Evolutionary conservation across 2,329 filamentous ascomycete genomes (phyloP), one percentile per base, ranked within the genome.

Genomic region (Colletotrichum eremochloae): DNA sequence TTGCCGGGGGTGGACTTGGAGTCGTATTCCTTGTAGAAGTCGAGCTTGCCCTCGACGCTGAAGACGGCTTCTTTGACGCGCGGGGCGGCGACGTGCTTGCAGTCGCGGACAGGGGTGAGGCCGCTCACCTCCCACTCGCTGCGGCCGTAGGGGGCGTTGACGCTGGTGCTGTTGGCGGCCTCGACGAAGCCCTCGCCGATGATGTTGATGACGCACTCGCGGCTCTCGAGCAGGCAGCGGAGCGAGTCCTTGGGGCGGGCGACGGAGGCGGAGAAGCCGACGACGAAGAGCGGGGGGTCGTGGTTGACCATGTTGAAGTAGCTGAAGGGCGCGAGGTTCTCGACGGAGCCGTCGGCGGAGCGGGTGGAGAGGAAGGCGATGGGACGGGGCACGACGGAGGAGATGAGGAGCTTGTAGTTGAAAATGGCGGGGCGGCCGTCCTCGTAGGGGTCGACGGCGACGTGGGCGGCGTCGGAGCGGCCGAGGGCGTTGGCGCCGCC

Each of bases 361-460:
- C 82, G 79, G 12, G 90, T 89, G 72, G 86, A 89, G 42, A 91
- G 79, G 80, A 92, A 89, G 64, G 88, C 90, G 78, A 98, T 92
- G 15, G 96, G 96, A 15, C 96, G 90, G 1, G 96, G 96, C 20
- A 95, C 88, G 75, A 98, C 90, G 74, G 90, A 91, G 24, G 91
- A 93, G 81, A 98, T 97, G 73, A 98, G 86, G 18, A 98, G 89
- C 83, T 97, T 97, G 88, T 98, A 98, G 87, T 98, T 98, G 83
- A 89, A 90, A 1, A 85, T 83, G 0, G 89, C 83, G 0, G 90
- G 87, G 0, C 95, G 89, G 42, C 91, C 93, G 38, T 90, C 84
- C 68, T 87, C 92, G 80, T 95, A 91, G 0, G 95, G 95, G 81
- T 97, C 92, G 77, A 98, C 97, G 78, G 91, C 85, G 75, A 96